phyloP scores from a whole-genome alignment of 2,329 filamentous ascomycete species.

The Coniochaeta pulveracea region DNA sequence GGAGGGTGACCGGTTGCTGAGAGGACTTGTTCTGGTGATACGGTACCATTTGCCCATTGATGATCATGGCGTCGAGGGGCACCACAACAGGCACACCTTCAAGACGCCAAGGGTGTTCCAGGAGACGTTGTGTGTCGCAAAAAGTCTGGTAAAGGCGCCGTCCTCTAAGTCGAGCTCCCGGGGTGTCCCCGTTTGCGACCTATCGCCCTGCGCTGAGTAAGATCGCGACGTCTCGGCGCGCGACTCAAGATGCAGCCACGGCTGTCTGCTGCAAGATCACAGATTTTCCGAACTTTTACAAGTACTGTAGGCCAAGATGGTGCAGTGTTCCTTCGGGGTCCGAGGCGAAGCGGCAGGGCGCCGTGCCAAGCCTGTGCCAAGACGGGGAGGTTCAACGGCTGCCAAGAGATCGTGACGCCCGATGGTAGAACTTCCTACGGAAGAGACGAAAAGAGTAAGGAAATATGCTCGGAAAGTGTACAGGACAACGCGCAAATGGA shows the following conservation, averaged over 20 bases:
- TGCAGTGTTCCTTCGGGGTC: not conserved
- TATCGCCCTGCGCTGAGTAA: too few relatives aligned
- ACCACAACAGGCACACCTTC: too few relatives aligned
- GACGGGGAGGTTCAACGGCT: slow-evolving; percentile 2
- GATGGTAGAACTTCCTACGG: not conserved
- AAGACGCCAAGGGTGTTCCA: not conserved
- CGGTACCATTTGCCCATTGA: slow-evolving; percentile 2
- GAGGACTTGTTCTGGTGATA: not conserved
- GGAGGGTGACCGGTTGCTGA: not conserved
- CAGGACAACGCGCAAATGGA: too few relatives aligned
- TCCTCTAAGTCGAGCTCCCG: not conserved
- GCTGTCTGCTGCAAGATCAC: too few relatives aligned
- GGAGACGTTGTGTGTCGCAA: not conserved
- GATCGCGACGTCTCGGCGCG: not conserved
- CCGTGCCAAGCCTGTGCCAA: slow-evolving; percentile 5
- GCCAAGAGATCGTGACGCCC: slow-evolving; percentile 1
- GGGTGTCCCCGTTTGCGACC: not conserved
- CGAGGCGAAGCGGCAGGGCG: not conserved
- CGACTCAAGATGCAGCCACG: not conserved
- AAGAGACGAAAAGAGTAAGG: not conserved
- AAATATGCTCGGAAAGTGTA: too few relatives aligned
- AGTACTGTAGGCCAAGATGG: not conserved
- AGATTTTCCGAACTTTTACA: not conserved
- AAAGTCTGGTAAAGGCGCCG: too few relatives aligned
- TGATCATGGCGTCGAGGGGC: slow-evolving; percentile 3